Evolutionary conservation across 352 stramenopile species (phyloP).

Genomic region (Peronospora belbahrii): DNA sequence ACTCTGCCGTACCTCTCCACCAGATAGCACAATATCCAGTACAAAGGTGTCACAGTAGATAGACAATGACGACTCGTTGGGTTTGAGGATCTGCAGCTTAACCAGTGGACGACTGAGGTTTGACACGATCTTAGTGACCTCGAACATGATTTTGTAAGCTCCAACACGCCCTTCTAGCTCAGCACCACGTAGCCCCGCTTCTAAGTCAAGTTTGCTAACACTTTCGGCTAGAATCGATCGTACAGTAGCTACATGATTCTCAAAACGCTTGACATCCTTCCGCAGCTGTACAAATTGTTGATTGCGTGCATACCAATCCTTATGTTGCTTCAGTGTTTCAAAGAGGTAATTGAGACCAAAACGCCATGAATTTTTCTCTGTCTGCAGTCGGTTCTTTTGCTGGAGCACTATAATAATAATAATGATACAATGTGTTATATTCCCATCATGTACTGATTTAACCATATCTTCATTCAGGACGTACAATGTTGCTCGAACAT

Average conservation of each 20-base stretch:
- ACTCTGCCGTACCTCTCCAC: conserved; percentile 56
- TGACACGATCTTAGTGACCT: conserved; percentile 84
- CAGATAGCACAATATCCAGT: conserved; percentile 70
- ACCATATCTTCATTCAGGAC: background rate
- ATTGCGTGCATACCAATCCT: conserved; percentile 84
- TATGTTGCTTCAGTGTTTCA: conserved; percentile 84
- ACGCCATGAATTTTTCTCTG: conserved; percentile 83
- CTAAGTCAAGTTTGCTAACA: conserved; percentile 77
- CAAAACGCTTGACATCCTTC: conserved; percentile 77
- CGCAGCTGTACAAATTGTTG: conserved; percentile 84
- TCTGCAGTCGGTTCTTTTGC: conserved; percentile 65
- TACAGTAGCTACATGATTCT: conserved; percentile 65
- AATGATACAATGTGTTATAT: conserved; percentile 1
- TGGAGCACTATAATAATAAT: conserved; percentile 44
- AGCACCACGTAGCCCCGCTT: conserved; percentile 70
- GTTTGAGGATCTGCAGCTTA: conserved; percentile 83
- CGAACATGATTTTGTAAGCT: conserved; percentile 86
- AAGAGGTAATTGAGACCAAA: conserved; percentile 87
- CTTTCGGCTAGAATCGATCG: conserved; percentile 67
- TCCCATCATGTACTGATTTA: conserved; percentile 7
- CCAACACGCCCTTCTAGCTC: conserved; percentile 80
- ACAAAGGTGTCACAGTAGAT: conserved; percentile 87
- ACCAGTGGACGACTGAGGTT: conserved; percentile 78
- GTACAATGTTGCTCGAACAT: conserved; percentile 70
- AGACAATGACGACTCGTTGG: conserved; percentile 75